Evolutionary conservation across 2,329 filamentous ascomycete species (phyloP).

Genomic region (Polychaeton citri): DNA sequence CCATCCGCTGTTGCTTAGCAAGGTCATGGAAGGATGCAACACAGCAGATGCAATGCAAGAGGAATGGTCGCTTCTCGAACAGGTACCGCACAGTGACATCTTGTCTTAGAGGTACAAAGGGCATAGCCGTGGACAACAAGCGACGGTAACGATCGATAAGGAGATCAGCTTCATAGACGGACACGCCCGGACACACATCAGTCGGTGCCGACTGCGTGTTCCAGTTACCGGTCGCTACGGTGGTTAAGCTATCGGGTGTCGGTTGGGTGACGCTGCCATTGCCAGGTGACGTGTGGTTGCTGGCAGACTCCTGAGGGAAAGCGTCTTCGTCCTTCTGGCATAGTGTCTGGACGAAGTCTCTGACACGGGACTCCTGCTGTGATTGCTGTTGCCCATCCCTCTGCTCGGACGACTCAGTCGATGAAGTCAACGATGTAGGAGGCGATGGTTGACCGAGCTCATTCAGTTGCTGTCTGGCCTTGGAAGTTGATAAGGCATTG

Average conservation of each 20-base stretch:
- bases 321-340: neutral
- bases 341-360: neutral
- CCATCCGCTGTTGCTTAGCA: conserved; percentile 12
- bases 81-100: conserved; percentile 11
- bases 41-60: conserved; percentile 17
- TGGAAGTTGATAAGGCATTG: conserved; percentile 14
- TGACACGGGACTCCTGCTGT: neutral
- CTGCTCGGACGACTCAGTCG: neutral
- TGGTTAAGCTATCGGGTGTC: neutral
- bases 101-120: conserved; percentile 14
- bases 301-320: neutral
- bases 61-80: conserved; percentile 12
- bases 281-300: neutral
- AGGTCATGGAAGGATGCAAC: conserved; percentile 17
- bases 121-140: conserved; percentile 13
- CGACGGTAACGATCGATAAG: conserved; percentile 15
- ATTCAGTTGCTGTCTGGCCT: conserved; percentile 3
- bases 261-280: neutral
- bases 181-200: neutral
- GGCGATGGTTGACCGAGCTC: conserved; percentile 12
- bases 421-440: conserved; percentile 5
- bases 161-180: conserved; percentile 13
- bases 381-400: neutral
- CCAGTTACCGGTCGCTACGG: neutral
- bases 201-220: neutral